Percentiles rank a stretch among this genome's conserved stretches.
phyloP scores from a whole-genome alignment of 164 flowering plant genomes.

The Buxus sempervirens region DNA sequence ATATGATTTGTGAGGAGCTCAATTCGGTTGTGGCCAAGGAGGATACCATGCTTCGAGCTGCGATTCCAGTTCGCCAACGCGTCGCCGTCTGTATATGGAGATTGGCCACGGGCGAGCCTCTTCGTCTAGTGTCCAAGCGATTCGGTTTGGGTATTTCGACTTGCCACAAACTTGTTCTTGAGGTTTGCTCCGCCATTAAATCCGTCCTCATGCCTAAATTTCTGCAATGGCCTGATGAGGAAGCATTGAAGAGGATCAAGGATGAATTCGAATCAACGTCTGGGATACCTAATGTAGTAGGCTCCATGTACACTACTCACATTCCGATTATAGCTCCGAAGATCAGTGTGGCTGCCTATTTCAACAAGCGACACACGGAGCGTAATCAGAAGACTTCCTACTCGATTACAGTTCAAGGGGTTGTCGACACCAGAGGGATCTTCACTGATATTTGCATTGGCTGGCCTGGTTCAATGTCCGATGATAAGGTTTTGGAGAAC shows the following conservation, averaged over 20 bases:
- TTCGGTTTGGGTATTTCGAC: constrained; percentile 87
- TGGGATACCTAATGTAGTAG: constrained; percentile 63
- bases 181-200: constrained; percentile 70
- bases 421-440: constrained; percentile 56
- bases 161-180: constrained; percentile 82
- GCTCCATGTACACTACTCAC: constrained; percentile 80
- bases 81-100: constrained; percentile 89
- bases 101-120: constrained; percentile 83
- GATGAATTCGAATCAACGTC: constrained; percentile 42
- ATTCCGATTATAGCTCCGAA: constrained; percentile 81
- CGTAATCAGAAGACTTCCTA: constrained; percentile 83
- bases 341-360: constrained; percentile 56
- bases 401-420: constrained; percentile 79
- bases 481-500: constrained; percentile 63
- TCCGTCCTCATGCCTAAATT: constrained; percentile 64
- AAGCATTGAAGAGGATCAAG: constrained; percentile 18
- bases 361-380: constrained; percentile 74
- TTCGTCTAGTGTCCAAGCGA: constrained; percentile 65
- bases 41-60: constrained; percentile 78
- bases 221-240: constrained; percentile 67
- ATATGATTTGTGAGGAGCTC: constrained; percentile 73
- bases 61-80: constrained; percentile 78
- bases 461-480: constrained; percentile 79
- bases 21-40: constrained; percentile 63
- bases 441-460: constrained; percentile 83